Evolutionary conservation across 345 rosid genomes (phyloP), one percentile per base, ranked within the genome.

Genomic region (Rubroshorea leprosula): DNA sequence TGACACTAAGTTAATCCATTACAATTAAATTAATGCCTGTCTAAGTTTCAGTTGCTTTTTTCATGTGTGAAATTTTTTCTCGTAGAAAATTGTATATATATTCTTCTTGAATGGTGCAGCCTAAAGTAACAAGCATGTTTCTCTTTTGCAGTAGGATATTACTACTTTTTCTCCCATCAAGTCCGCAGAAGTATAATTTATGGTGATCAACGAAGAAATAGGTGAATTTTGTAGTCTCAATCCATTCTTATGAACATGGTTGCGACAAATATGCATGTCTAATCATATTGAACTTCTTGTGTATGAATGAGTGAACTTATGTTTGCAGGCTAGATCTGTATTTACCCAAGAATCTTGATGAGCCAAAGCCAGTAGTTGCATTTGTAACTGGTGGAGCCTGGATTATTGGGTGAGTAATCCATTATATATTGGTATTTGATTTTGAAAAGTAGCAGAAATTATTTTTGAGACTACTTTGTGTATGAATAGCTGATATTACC

Each of bases 371-470:
- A n/a, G 95, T 89, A 18, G 85, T 89, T 68, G 97, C 96, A 19
- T 93, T 93, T 78, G 65, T 93, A 56, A 89, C 97, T 18, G 97
- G 99, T 25, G 99, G 99, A 69, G 96, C 97, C 53, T 93, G 97
- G 96, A 87, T 93, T 65, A 89, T 93, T 71, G 99, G 99, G 99
- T 87, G 67, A 82, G 91, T 72, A 5, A 31, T 51, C 43, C 58
- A 20, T 46, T 62, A 20, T 27, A 20, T 26, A 44, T 39, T 51
- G 45, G 41, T 38, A 27, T 14, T 17, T 12, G 12, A 3, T 35
- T 35, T 54, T 49, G 5, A 22, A 24, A 60, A 35, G 26, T 16
- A 6, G 4, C 17, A 18, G 25, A 63, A 58, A 47, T 27, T 24
- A 47, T 29, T 13, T 2, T 44, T 14, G 18, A 3, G 17, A 44